Conservation (phyloP, 228 moss, liverwort and hornwort genomes). For the Sphagnum fallax region DNA sequence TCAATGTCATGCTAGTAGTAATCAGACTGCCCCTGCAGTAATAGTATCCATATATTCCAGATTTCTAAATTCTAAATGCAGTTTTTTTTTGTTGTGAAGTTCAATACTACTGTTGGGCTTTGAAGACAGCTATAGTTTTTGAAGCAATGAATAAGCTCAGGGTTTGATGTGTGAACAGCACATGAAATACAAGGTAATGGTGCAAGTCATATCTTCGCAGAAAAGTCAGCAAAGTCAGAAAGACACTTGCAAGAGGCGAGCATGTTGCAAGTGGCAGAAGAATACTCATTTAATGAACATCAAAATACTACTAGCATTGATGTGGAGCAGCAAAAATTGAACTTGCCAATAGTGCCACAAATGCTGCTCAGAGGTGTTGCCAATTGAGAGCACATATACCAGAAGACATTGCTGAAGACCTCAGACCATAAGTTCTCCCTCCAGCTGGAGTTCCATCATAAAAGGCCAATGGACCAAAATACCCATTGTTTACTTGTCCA, state of each 20-base stretch:
- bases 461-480: too few relatives aligned
- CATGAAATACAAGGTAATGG: neutral
- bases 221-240: constrained; percentile 1
- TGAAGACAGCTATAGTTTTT: neutral
- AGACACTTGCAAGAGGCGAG: constrained; percentile 7
- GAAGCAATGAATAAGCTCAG: neutral
- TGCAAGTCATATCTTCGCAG: neutral
- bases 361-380: constrained; percentile 3
- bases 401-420: neutral
- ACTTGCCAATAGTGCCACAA: neutral
- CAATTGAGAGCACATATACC: neutral
- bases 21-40: neutral
- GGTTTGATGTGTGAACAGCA: neutral
- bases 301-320: neutral
- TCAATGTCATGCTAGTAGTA: neutral
- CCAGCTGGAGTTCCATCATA: too few relatives aligned
- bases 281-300: neutral
- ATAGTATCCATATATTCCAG: neutral
- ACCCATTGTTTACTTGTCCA: too few relatives aligned
- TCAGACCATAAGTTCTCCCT: too few relatives aligned
- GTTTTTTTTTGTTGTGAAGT: neutral
- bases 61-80: neutral
- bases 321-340: neutral
- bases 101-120: neutral
- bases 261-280: neutral